Evolutionary conservation across 331 rosid genomes (phyloP).

Genomic region (Dryas integrifolia): DNA sequence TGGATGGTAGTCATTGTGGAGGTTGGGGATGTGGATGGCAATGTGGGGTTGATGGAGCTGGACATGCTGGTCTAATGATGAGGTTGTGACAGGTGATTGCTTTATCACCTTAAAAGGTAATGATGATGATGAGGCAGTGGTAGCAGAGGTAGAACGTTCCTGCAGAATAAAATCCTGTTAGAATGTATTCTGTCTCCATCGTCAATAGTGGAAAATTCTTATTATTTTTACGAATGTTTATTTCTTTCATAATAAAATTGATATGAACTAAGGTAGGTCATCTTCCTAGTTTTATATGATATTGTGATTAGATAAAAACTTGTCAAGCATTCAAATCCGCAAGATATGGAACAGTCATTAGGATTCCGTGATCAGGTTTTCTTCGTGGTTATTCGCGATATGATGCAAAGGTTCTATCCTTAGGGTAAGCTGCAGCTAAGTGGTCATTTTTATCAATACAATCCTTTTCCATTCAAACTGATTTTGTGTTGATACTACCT

Average conservation of each 20-base stretch:
- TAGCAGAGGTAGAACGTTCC: too few relatives aligned
- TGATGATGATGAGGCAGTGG: neutral
- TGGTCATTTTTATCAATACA: neutral
- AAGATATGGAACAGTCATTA: neutral
- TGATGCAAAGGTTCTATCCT: neutral
- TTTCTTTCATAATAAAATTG: neutral
- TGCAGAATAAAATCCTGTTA: too few relatives aligned
- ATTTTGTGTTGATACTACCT: neutral
- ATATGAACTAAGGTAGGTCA: neutral
- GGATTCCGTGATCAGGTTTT: neutral
- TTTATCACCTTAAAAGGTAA: neutral
- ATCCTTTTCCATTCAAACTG: neutral
- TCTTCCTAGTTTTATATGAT: neutral
- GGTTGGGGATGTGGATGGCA: too few relatives aligned
- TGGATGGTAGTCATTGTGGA: neutral
- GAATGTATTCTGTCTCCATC: too few relatives aligned
- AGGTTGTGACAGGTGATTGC: constrained; percentile 7
- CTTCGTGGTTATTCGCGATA: neutral
- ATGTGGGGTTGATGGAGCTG: neutral
- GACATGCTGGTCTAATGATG: neutral
- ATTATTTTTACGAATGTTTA: too few relatives aligned
- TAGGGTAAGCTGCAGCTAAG: neutral
- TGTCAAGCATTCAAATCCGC: constrained; percentile 6
- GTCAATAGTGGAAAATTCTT: too few relatives aligned
- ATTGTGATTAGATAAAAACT: neutral